Conservation (phyloP, 106 monocot genomes). For the Narthecium ossifragum region DNA sequence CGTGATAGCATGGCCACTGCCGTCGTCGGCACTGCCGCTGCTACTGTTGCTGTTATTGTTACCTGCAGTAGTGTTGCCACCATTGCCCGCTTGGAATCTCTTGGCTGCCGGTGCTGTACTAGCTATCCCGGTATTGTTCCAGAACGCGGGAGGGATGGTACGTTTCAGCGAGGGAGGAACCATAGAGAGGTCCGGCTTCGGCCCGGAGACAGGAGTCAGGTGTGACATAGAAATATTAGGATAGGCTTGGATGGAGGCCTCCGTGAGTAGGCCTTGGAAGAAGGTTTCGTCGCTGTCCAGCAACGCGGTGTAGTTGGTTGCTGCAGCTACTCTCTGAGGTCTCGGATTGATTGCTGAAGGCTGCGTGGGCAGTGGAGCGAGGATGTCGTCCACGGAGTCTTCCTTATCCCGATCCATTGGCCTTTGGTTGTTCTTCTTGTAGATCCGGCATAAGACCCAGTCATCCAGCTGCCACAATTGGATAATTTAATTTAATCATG, state of each 20-base stretch:
- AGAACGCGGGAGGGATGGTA: background rate
- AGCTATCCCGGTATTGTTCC: slow-evolving; percentile 6
- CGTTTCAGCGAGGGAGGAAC: background rate
- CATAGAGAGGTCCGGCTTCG: slow-evolving; percentile 5
- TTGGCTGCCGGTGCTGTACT: slow-evolving; percentile 5
- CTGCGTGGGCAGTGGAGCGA: background rate
- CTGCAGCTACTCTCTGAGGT: slow-evolving; percentile 3
- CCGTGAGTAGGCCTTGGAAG: slow-evolving; percentile 17
- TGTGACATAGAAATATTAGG: background rate
- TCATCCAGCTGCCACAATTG: slow-evolving; percentile 22
- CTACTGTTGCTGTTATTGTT: slow-evolving; percentile 6
- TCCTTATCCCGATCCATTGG: slow-evolving; percentile 15
- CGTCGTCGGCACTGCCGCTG: slow-evolving; percentile 1
- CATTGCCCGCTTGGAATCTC: background rate
- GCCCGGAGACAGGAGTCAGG: background rate
- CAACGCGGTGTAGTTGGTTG: slow-evolving; percentile 7
- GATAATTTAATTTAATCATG: too few relatives aligned
- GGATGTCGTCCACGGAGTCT: slow-evolving; percentile 8
- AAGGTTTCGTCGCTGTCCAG: slow-evolving; percentile 22
- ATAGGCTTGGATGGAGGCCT: background rate
- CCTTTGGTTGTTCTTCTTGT: slow-evolving; percentile 24
- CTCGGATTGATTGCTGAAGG: background rate
- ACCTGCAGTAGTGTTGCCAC: background rate
- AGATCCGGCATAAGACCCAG: slow-evolving; percentile 36
- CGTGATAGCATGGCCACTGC: background rate